Evolutionary conservation across 148 eudicot genomes (phyloP), one percentile per base, ranked within the genome.

Genomic region (Nyssa sinensis): DNA sequence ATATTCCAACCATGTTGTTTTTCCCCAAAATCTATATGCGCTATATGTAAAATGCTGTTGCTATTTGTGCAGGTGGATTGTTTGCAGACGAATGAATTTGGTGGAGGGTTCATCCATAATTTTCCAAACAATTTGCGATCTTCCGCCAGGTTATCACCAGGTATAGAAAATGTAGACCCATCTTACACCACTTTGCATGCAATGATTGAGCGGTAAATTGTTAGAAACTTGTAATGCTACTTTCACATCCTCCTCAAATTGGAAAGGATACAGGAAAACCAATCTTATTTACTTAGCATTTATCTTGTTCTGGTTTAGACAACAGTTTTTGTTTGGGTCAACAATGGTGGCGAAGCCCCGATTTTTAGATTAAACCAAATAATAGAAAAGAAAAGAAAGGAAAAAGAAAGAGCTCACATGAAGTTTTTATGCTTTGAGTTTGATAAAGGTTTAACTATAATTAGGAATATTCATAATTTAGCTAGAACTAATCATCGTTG

Each of bases 61-160:
- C 28, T 69, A 30, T 75, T 64, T 69, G 78, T 34, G 4, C 69
- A 81, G 86, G 81, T 84, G 79, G 81, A 78, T 65, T 44, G 72
- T 80, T 35, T 62, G 25, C 64, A 55, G 62, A 41, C 77, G 39
- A 11, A 84, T 84, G 86, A 34, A 9, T 74, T 41, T 59, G 53
- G 49, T 78, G 71, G 84, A 74, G 72, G 79, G 79, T 67, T 83
- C 86, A 24, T 35, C 69, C 14, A 27, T 23, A 27, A 21, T 68
- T 64, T 84, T 84, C 51, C 79, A 61, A 62, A 51, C 55, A 47
- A 55, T 77, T 44, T 35, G 69, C 12, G 77, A 84, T 74, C 84
- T 84, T 75, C 86, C 84, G n/a, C 66, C 68, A 13, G 84, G 86
- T 33, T 62, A 44, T 39, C 55, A 77, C 63, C 77, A 69, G 86